These are phyloP conservation scores for Vigna angularis DNA, from an alignment of 306 rosid species.

Conservation along the genomic window DNA sequence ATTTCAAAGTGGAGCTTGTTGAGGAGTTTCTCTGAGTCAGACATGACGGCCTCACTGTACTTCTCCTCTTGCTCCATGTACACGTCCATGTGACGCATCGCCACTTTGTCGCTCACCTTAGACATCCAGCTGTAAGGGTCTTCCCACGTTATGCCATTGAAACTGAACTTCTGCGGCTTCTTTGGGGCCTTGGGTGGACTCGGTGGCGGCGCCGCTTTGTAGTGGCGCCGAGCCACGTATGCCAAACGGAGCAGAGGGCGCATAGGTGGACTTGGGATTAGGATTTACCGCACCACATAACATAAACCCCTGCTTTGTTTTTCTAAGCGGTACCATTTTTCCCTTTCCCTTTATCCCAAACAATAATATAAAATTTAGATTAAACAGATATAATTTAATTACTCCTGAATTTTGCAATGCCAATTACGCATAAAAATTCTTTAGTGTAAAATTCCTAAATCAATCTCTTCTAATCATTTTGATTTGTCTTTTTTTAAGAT, in stretches of 20 bases:
- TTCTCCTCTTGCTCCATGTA: slow-evolving; percentile 98
- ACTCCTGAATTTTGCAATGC: too few species aligned
- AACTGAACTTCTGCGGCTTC: slow-evolving; percentile 75
- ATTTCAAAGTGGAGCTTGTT: slow-evolving; percentile 85
- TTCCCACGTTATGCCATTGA: slow-evolving; percentile 80
- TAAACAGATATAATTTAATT: too few species aligned
- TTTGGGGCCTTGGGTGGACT: slow-evolving; percentile 83
- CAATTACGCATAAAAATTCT: too few species aligned
- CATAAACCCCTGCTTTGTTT: not conserved
- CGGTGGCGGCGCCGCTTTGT: slow-evolving; percentile 56
- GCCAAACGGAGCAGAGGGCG: slow-evolving; percentile 39
- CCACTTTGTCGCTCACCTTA: slow-evolving; percentile 75
- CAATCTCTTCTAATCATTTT: too few species aligned
- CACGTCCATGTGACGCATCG: slow-evolving; percentile 94
- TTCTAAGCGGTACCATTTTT: too few species aligned
- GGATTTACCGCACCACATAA: slow-evolving; percentile 21
- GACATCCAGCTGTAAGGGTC: slow-evolving; percentile 96
- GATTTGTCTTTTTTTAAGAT: too few species aligned
- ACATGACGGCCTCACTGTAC: slow-evolving; percentile 81
- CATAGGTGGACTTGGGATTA: slow-evolving; percentile 27
- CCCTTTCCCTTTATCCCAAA: too few species aligned
- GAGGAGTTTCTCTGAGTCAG: slow-evolving; percentile 69
- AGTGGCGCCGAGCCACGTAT: slow-evolving; percentile 47
- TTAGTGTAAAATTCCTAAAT: too few species aligned
- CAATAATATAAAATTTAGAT: too few species aligned